Evolutionary conservation across 1,284 basidiomycete species (phyloP), one percentile per base, ranked within the genome.

Genomic region (Microbotryum scabiosae): DNA sequence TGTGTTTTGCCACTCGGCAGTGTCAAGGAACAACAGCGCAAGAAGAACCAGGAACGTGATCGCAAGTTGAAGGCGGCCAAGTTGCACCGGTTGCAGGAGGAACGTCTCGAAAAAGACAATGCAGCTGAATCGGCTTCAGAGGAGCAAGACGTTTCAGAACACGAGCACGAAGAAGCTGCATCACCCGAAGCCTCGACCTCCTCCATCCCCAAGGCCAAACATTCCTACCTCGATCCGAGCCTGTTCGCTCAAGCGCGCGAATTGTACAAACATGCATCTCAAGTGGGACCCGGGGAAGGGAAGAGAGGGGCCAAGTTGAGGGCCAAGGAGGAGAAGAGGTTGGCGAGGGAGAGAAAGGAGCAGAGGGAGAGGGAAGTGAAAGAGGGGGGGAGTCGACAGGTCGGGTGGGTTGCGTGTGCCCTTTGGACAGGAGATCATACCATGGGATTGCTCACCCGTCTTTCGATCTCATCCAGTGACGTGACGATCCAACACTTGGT

Each of bases 401-500:
- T 63, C 5, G 66, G 63, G 66, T 68, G 47, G 14, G 66, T 54
- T 21, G 30, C 3, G n/a, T 12, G 36, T n/a, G 32, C 1, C 28
- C n/a, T n/a, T 20, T 32, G 26, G 3, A 10, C n/a, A 28, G 12
- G 44, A 55, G 25, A 41, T 16, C 5, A 2, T 23, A 46, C 10
- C n/a, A 32, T 8, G 1, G 10, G 20, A 14, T 54, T 7, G 8
- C 32, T 32, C 21, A 47, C 20, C 30, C 51, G 30, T 4, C 18
- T 21, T 14, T 10, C n/a, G 45, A 3, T 16, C n/a, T 49, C 14
- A 1, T 47, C 3, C 61, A 68, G 66, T 43, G 61, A 59, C 53
- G 56, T 65, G 32, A 68, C 66, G 6, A 46, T 68, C 0, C 66
- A 68, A 18, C 66, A 68, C 47, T 49, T 68, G 32, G 41, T 63